Evolutionary conservation across 1,284 basidiomycete species (phyloP), one percentile per base, ranked within the genome.

Genomic region (Apiotrichum veenhuisii): DNA sequence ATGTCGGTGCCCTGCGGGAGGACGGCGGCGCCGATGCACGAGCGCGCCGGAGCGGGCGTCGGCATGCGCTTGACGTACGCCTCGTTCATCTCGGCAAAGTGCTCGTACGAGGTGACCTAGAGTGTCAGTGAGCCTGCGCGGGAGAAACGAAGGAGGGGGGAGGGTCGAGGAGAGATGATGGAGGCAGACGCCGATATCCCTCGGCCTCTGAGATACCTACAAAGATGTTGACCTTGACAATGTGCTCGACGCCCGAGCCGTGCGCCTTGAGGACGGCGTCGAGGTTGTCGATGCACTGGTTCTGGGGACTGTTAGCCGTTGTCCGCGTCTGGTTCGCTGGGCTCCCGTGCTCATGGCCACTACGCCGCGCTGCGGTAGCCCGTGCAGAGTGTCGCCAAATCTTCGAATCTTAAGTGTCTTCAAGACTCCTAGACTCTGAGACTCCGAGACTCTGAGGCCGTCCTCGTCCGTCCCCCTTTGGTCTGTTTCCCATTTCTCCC

Each of bases 201-300:
- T n/a, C n/a, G 15, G 15, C 2, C 18, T n/a, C 8, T n/a, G 11
- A 11, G 40, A n/a, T 8, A 63, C 66, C 74, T 55, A 87, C 72
- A 72, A 83, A 87, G 47, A 85, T 73, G 63, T 82, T 86, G 42
- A 79, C 81, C 73, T 87, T 87, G 66, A 87, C 77, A 40, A 85
- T 78, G 57, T 84, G 78, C 49, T 82, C 79, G 12, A 86, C 75
- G 17, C 77, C 78, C 0, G 84, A 83, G 27, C 85, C 85, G 5
- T 84, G 80, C 12, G 82, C 84, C 57, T 82, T 78, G n/a, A 87
- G 78, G 20, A 87, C 78, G 46, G 77, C 79, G 40, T 75, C 70
- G 54, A 87, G 77, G 70, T 87, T 87, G 57, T 83, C 79, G 25
- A 87, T 68, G 4, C 84, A 83, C 5, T 78, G 78, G 22, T 76